Conservation (phyloP, 495 filamentous ascomycete genomes). For the Aspergillus leporis region DNA sequence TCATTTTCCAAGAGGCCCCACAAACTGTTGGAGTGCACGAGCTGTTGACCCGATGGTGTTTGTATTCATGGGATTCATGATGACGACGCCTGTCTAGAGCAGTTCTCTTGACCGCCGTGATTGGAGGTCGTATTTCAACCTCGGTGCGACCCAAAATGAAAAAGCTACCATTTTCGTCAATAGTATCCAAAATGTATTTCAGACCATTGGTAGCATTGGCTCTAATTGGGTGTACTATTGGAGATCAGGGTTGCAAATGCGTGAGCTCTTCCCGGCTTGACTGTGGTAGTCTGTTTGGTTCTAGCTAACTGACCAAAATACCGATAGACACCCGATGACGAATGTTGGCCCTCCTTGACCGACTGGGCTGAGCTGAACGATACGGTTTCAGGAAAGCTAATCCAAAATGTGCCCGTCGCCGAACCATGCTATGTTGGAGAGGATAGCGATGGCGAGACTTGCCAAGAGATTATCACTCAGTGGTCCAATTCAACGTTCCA, state of each 20-base stretch:
- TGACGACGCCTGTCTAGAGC: not conserved
- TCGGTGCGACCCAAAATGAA: not conserved
- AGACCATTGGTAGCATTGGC: not conserved
- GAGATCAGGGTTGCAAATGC: not conserved
- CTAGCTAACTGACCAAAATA: not conserved
- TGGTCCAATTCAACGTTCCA: slow-evolving; percentile 24
- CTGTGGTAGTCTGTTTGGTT: not conserved
- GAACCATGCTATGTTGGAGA: slow-evolving; percentile 50
- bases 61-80: not conserved
- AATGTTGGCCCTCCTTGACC: slow-evolving; percentile 35
- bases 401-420: slow-evolving; percentile 48
- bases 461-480: slow-evolving; percentile 19
- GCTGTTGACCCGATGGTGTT: not conserved
- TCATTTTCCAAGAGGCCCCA: too few species aligned
- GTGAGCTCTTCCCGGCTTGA: not conserved
- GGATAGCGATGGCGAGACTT: slow-evolving; percentile 17
- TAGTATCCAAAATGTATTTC: not conserved
- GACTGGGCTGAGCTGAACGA: slow-evolving; percentile 41
- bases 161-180: not conserved
- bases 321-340: slow-evolving; percentile 23
- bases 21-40: not conserved
- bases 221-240: not conserved
- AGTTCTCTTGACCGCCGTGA: not conserved
- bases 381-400: slow-evolving; percentile 45
- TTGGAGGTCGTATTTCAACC: not conserved